phyloP scores from a whole-genome alignment of 441 rosid genomes.

The Theobroma grandiflorum region DNA sequence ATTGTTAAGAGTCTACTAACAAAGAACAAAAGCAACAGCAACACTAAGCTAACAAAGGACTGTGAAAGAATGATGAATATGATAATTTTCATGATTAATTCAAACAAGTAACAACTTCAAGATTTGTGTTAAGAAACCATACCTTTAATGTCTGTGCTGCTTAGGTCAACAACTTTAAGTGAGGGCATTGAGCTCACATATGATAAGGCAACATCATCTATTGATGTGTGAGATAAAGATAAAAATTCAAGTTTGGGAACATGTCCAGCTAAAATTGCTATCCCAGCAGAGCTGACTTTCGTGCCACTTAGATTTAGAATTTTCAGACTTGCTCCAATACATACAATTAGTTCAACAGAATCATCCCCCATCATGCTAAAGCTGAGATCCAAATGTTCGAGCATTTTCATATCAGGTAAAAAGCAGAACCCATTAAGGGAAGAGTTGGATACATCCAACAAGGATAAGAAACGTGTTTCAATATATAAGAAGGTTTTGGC shows the following conservation, averaged over 20 bases:
- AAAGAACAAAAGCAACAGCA: not conserved
- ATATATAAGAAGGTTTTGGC: slow-evolving; percentile 54
- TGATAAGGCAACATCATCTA: slow-evolving; percentile 69
- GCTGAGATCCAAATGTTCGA: slow-evolving; percentile 83
- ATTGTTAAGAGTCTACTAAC: not conserved
- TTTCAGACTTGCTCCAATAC: slow-evolving; percentile 68
- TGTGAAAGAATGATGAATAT: not conserved
- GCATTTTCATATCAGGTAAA: slow-evolving; percentile 57
- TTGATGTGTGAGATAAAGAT: slow-evolving; percentile 60
- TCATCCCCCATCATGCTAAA: slow-evolving; percentile 72
- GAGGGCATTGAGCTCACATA: slow-evolving; percentile 68
- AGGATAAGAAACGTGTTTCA: slow-evolving; percentile 56
- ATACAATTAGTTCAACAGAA: slow-evolving; percentile 59
- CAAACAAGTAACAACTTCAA: slow-evolving; percentile 11
- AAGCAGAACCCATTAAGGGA: slow-evolving; percentile 62
- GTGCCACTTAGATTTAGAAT: slow-evolving; percentile 71
- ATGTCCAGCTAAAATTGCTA: slow-evolving; percentile 64
- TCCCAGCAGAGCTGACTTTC: slow-evolving; percentile 71
- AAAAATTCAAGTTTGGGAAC: slow-evolving; percentile 74
- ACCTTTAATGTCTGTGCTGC: slow-evolving; percentile 83
- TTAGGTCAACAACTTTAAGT: slow-evolving; percentile 70
- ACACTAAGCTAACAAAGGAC: not conserved
- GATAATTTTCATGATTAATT: not conserved
- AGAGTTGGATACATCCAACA: slow-evolving; percentile 73
- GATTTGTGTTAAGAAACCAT: slow-evolving; percentile 23